Percentiles rank a stretch among this genome's conserved stretches.
phyloP scores from a whole-genome alignment of 2,329 filamentous ascomycete genomes.

The Cercospora sesami region DNA sequence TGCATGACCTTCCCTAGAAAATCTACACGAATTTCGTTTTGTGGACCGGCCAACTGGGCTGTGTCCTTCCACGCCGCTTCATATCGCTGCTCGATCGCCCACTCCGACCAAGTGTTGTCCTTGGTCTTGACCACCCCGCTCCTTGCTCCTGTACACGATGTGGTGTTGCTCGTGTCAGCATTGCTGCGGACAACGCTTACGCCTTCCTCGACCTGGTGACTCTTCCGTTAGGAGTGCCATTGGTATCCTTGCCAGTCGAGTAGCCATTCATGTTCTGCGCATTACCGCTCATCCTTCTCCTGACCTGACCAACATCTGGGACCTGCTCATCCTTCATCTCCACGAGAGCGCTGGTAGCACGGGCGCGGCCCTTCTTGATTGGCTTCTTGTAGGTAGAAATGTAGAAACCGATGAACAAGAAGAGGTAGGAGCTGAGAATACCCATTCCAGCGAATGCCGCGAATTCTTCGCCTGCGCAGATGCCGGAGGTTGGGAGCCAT shows the following conservation, averaged over 20 bases:
- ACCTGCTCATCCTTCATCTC: conserved; percentile 77
- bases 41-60: conserved; percentile 7
- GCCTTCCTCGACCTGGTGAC: conserved; percentile 71
- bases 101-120: neutral
- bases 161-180: neutral
- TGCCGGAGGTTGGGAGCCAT: conserved; percentile 77
- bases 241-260: conserved; percentile 42
- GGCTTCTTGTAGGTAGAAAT: conserved; percentile 92
- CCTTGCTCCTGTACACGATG: conserved; percentile 1
- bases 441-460: conserved; percentile 89
- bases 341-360: conserved; percentile 79
- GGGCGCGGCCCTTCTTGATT: conserved; percentile 69
- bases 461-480: conserved; percentile 94
- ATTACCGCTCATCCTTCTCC: conserved; percentile 52
- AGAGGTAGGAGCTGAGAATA: conserved; percentile 90
- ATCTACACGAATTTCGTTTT: conserved; percentile 15
- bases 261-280: conserved; percentile 33
- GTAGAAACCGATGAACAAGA: conserved; percentile 99
- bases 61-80: neutral
- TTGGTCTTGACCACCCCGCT: neutral
- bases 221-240: conserved; percentile 57
- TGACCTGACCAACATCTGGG: conserved; percentile 55
- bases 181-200: conserved; percentile 40
- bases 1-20: neutral
- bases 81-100: neutral